phyloP scores from a whole-genome alignment of 148 eudicot species.

The Cornus suecica region DNA sequence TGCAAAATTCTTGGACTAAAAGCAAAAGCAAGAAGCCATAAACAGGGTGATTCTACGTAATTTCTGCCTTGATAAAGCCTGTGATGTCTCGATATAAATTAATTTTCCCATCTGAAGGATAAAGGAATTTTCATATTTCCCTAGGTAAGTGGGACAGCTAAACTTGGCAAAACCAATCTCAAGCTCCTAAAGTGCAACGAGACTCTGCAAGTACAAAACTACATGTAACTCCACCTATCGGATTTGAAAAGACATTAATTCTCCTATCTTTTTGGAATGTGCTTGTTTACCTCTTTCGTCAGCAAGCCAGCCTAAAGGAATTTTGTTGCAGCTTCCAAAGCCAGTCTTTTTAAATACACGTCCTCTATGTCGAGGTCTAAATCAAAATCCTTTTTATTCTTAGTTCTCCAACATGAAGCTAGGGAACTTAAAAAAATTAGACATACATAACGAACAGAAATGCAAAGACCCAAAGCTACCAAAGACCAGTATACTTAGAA shows the following conservation, averaged over 20 bases:
- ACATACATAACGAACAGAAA: no score
- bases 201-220: neutral
- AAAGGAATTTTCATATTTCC: neutral
- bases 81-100: neutral
- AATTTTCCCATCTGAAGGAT: conserved; percentile 1
- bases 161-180: neutral
- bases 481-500: no score
- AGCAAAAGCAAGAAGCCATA: neutral
- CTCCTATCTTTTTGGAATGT: no score
- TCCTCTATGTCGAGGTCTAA: no score
- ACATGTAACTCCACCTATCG: neutral
- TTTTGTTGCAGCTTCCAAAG: no score
- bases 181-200: neutral
- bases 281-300: no score
- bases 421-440: no score
- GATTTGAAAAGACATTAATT: neutral
- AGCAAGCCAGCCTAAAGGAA: no score
- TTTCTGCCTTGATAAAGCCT: neutral
- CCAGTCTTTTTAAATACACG: no score
- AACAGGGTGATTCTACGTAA: neutral
- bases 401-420: no score
- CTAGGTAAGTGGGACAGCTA: neutral
- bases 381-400: no score
- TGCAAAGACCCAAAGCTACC: no score
- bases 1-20: neutral